Evolutionary conservation across 1,284 basidiomycete species (phyloP), one percentile per base, ranked within the genome.

Genomic region (Trichosporon asahii): DNA sequence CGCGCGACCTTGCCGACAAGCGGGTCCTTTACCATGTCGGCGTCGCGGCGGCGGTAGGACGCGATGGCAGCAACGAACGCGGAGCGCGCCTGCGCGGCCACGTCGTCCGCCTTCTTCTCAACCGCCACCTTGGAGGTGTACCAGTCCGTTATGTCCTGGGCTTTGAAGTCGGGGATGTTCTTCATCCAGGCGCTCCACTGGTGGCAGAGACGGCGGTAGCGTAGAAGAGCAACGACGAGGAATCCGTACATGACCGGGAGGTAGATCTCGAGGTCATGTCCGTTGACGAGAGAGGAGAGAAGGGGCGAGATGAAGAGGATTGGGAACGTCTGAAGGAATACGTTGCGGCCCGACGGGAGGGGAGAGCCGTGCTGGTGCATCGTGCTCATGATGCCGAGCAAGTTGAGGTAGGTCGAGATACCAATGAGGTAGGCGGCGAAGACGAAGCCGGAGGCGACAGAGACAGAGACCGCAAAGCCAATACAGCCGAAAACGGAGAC

Each of bases 301-400:
- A 69, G 25, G 11, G 68, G 68, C 12, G 25, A 25, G 46, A 69
- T 18, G 60, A 71, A 67, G n/a, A 71, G 37, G 15, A 68, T 27
- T 2, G 65, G 61, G 31, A 71, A 68, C 1, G 49, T 61, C 67
- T 64, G 46, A 0, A 71, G 61, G 53, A 71, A 68, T n/a, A 63
- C 67, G 44, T 66, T 68, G 40, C 70, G 70, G 25, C 70, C 70
- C 0, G 70, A 71, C 2, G 64, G 70, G 3, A 71, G 61, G 1
- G 70, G 67, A 44, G 64, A 66, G 33, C 67, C 70, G 55, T 68
- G 70, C 65, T 71, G 67, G 64, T 71, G 67, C 67, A 68, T 68
- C 8, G 64, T 71, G 66, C 67, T 68, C 70, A 71, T 66, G 37
- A 68, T 65, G 14, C 70, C 70, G 57, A 71, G 70, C 2, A 68